These are phyloP conservation scores for Candida wancherniae DNA, from an alignment of 805 yeast genomes.

Conservation along the genomic window DNA sequence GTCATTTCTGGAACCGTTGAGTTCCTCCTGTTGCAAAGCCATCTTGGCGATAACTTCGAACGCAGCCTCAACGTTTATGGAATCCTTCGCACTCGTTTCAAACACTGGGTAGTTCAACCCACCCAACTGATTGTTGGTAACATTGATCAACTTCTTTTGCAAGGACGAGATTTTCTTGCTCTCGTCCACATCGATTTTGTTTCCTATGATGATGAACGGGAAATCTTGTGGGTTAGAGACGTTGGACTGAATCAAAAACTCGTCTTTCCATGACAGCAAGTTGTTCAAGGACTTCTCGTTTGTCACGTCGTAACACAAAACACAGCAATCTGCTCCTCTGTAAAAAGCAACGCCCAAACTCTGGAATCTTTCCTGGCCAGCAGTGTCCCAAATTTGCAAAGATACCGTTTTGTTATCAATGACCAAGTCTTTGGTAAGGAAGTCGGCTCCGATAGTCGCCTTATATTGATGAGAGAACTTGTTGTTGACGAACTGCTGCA, in stretches of 20 bases:
- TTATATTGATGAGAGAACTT: constrained; percentile 94
- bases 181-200: constrained; percentile 93
- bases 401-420: constrained; percentile 81
- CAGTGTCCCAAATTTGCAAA: constrained; percentile 64
- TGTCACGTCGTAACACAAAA: constrained; percentile 91
- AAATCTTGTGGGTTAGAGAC: constrained; percentile 91
- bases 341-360: constrained; percentile 95
- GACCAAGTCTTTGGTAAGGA: constrained; percentile 81
- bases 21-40: constrained; percentile 93
- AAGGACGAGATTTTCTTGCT: constrained; percentile 66
- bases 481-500: constrained; percentile 96
- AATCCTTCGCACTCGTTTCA: constrained; percentile 97
- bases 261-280: constrained; percentile 90
- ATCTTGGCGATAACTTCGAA: constrained; percentile 94
- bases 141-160: constrained; percentile 47
- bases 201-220: constrained; percentile 93
- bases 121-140: constrained; percentile 46
- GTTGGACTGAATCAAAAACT: constrained; percentile 88
- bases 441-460: constrained; percentile 97
- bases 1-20: constrained; percentile 60
- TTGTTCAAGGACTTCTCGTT: constrained; percentile 90
- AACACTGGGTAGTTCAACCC: constrained; percentile 76
- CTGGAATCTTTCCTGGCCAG: constrained; percentile 75
- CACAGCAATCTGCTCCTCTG: constrained; percentile 98
- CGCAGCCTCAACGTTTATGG: constrained; percentile 91